Percentiles rank a stretch among this genome's conserved stretches.
These are phyloP conservation scores for Fusarium sp. DNA, from an alignment of 2,329 filamentous ascomycete genomes.

Conservation along the genomic window DNA sequence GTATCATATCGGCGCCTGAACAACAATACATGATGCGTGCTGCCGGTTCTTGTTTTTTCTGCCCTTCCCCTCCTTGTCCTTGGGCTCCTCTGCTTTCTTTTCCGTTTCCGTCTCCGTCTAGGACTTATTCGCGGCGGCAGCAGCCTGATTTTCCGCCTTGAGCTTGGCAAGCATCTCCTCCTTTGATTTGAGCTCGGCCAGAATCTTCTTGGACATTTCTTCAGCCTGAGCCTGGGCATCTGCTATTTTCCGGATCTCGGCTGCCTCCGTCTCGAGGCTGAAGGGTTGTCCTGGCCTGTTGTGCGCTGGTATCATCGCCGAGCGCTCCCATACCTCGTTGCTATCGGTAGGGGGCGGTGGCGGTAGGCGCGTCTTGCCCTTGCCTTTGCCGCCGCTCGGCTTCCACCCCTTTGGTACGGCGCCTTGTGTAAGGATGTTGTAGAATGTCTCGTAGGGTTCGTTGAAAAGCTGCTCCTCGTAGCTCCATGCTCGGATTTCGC, in stretches of 20 bases:
- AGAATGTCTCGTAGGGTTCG: conserved; percentile 94
- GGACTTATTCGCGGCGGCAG: conserved; percentile 47
- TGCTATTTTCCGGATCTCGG: conserved; percentile 70
- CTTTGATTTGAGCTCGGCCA: conserved; percentile 72
- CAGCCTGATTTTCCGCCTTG: conserved; percentile 70
- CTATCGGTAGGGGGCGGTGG: conserved; percentile 53
- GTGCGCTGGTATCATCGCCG: conserved; percentile 78
- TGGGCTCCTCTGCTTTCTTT: neutral
- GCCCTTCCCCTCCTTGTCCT: neutral
- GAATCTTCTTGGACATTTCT: conserved; percentile 69
- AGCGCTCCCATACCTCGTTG: conserved; percentile 72
- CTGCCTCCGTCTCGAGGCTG: conserved; percentile 75
- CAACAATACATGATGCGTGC: neutral
- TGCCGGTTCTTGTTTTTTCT: conserved; percentile 2
- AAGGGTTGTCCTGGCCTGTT: conserved; percentile 78
- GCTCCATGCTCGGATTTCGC: conserved; percentile 79
- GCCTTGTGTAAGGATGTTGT: conserved; percentile 84
- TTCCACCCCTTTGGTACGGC: conserved; percentile 65
- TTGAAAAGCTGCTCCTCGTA: conserved; percentile 98
- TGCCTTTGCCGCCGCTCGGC: conserved; percentile 65
- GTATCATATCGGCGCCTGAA: neutral
- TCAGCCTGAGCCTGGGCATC: conserved; percentile 75
- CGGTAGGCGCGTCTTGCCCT: conserved; percentile 57
- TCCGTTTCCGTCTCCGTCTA: conserved; percentile 36
- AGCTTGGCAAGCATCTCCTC: conserved; percentile 71